These are phyloP conservation scores for Chloranthus sessilifolius DNA, from an alignment of 164 flowering plant species.

Conservation along the genomic window DNA sequence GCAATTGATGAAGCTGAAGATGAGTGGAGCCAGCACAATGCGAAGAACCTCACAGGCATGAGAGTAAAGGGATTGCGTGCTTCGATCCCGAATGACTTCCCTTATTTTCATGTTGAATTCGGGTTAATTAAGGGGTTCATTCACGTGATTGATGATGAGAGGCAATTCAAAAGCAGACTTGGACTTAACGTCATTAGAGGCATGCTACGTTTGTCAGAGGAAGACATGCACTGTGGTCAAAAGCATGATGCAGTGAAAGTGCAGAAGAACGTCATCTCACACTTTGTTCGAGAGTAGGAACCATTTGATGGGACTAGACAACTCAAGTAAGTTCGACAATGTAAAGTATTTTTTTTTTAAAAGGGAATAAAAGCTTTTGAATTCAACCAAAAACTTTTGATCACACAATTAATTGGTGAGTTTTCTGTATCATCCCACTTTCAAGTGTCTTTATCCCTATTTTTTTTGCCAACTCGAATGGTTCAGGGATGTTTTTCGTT, in stretches of 20 bases:
- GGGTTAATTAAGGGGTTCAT: constrained; percentile 76
- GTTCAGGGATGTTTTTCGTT: too few species aligned
- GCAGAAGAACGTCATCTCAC: constrained; percentile 57
- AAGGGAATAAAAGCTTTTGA: too few species aligned
- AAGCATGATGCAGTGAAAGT: constrained; percentile 51
- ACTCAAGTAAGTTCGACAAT: constrained; percentile 35
- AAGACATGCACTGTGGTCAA: constrained; percentile 74
- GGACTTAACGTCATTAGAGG: constrained; percentile 85
- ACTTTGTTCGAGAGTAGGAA: constrained; percentile 59
- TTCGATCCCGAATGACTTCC: constrained; percentile 82
- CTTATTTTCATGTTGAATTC: constrained; percentile 90
- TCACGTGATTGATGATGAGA: constrained; percentile 86
- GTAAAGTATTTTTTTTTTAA: too few species aligned
- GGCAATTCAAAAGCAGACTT: constrained; percentile 51
- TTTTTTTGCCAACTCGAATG: too few species aligned
- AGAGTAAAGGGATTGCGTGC: constrained; percentile 66
- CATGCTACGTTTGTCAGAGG: constrained; percentile 60
- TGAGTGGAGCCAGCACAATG: constrained; percentile 88
- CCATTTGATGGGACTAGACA: constrained; percentile 89
- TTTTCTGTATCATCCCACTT: too few species aligned
- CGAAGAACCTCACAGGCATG: constrained; percentile 77
- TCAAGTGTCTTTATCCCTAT: too few species aligned
- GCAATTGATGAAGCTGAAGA: constrained; percentile 93
- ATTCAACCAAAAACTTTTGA: too few species aligned
- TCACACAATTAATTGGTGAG: too few species aligned